phyloP scores from a whole-genome alignment of 139 green algal genomes.

The Coelastrella sp. region DNA sequence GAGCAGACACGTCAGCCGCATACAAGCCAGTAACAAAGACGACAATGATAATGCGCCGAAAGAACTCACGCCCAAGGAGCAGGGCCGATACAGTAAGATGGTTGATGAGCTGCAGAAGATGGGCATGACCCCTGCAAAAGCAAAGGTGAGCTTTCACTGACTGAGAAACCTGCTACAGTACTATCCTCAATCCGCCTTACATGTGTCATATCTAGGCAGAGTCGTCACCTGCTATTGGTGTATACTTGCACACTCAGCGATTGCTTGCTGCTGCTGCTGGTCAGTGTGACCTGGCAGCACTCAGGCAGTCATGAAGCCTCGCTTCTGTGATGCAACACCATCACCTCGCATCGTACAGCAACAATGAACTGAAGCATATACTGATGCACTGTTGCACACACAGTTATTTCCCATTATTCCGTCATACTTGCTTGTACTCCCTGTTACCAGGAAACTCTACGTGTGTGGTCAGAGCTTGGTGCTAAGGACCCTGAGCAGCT shows the following conservation, averaged over 20 bases:
- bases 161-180: too few relatives aligned
- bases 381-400: not conserved
- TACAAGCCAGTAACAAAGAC: not conserved
- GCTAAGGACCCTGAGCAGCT: constrained; percentile 55
- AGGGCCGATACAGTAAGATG: constrained; percentile 20
- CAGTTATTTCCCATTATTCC: not conserved
- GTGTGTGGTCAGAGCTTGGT: constrained; percentile 35
- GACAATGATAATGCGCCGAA: not conserved
- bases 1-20: not conserved
- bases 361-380: not conserved
- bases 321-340: not conserved
- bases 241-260: not conserved
- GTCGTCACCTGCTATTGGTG: not conserved
- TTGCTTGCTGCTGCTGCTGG: not conserved
- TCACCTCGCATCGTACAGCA: not conserved
- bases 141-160: constrained; percentile 1
- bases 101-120: constrained; percentile 44
- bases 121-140: constrained; percentile 45
- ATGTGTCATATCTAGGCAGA: not conserved
- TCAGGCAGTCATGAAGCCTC: not conserved
- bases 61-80: not conserved
- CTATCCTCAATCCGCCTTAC: not conserved
- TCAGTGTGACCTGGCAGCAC: too few relatives aligned
- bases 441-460: constrained; percentile 20
- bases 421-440: not conserved